These are phyloP conservation scores for Aspergillus sp. DNA, from an alignment of 2,329 filamentous ascomycete species.

Conservation along the genomic window DNA sequence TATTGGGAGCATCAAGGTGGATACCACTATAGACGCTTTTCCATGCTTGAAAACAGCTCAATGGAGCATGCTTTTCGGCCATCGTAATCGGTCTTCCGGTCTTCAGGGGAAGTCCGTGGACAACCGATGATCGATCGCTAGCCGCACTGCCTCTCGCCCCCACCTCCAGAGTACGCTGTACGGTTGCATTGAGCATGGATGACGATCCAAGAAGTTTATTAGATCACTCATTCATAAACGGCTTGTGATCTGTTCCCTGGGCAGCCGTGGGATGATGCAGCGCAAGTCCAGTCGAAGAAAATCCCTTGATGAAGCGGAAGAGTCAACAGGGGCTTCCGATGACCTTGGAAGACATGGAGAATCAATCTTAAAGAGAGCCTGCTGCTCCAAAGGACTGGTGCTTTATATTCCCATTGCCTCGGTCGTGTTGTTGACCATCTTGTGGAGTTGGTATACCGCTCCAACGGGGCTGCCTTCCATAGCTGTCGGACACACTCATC, in stretches of 20 bases:
- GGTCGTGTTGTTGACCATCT: neutral
- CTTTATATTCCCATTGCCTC: neutral
- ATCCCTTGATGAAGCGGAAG: neutral
- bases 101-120: neutral
- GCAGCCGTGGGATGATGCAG: slow-evolving; percentile 14
- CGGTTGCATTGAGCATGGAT: neutral
- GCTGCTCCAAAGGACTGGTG: neutral
- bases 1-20: neutral
- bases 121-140: neutral
- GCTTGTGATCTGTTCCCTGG: neutral
- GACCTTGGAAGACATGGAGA: neutral
- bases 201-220: neutral
- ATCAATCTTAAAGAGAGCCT: neutral
- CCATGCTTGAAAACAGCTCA: neutral
- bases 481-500: neutral
- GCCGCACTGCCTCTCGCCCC: neutral
- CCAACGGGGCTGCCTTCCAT: neutral
- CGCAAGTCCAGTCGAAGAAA: slow-evolving; percentile 17
- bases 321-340: no score
- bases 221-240: neutral
- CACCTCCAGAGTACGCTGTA: no score
- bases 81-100: neutral
- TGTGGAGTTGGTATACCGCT: neutral
- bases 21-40: no score
- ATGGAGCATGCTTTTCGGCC: neutral